phyloP scores from a whole-genome alignment of 2,329 filamentous ascomycete species.

The Blumeria hordei region DNA sequence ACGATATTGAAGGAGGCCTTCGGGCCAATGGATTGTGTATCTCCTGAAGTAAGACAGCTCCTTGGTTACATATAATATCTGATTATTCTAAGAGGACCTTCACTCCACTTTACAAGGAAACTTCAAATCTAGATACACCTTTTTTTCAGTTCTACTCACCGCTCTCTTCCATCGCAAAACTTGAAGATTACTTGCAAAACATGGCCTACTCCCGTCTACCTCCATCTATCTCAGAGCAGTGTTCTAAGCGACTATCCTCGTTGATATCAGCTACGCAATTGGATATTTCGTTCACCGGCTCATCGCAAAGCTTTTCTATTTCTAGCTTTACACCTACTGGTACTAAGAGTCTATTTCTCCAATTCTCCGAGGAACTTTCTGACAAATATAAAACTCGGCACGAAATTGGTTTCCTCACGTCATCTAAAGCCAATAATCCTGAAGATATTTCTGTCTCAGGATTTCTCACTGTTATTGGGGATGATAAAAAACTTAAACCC shows the following conservation, averaged over 20 bases:
- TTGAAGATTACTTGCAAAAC: slow-evolving; percentile 28
- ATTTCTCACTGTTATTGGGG: slow-evolving; percentile 52
- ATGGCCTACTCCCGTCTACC: slow-evolving; percentile 22
- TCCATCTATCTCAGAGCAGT: slow-evolving; percentile 19
- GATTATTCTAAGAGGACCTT: slow-evolving; percentile 27
- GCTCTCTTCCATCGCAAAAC: slow-evolving; percentile 28
- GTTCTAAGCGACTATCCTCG: slow-evolving; percentile 22
- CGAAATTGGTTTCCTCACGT: slow-evolving; percentile 59
- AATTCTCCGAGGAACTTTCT: slow-evolving; percentile 7
- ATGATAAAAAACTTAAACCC: slow-evolving; percentile 33
- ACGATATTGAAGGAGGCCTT: slow-evolving; percentile 31
- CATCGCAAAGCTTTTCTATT: slow-evolving; percentile 38
- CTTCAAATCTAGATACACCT: slow-evolving; percentile 10
- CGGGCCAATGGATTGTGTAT: slow-evolving; percentile 29
- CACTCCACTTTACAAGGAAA: slow-evolving; percentile 18
- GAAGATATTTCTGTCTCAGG: slow-evolving; percentile 62
- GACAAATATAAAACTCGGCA: slow-evolving; percentile 24
- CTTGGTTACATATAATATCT: background rate
- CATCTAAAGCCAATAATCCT: slow-evolving; percentile 21
- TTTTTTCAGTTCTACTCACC: slow-evolving; percentile 47
- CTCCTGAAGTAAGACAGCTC: slow-evolving; percentile 19
- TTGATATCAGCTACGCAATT: slow-evolving; percentile 34
- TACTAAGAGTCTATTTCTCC: slow-evolving; percentile 7
- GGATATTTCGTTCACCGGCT: slow-evolving; percentile 55
- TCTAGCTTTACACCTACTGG: slow-evolving; percentile 35